Conservation (phyloP, 1,139 yeast species). For the Protomyces arabidopsidicola region DNA sequence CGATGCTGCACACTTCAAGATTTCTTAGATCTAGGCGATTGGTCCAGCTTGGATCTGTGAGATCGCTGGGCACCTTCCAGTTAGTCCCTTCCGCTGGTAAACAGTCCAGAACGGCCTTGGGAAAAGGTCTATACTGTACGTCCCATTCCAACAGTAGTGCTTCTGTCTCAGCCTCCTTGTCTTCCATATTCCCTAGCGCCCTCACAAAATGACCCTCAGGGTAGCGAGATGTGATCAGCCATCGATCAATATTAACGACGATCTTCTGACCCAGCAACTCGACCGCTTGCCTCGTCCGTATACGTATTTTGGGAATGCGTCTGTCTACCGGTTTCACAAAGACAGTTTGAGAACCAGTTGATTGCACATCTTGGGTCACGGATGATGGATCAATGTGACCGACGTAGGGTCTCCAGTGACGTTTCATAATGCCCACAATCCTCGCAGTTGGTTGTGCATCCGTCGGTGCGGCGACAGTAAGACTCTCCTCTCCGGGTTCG, state of each 20-base stretch:
- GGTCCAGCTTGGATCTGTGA: slow-evolving; percentile 53
- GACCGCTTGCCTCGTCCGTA: slow-evolving; percentile 77
- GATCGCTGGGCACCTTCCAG: slow-evolving; percentile 74
- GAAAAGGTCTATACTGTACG: slow-evolving; percentile 92
- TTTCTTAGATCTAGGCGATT: slow-evolving; percentile 82
- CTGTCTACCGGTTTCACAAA: slow-evolving; percentile 86
- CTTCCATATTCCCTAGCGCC: slow-evolving; percentile 81
- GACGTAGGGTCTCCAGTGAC: slow-evolving; percentile 95
- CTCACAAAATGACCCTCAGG: slow-evolving; percentile 96
- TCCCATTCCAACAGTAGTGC: slow-evolving; percentile 90
- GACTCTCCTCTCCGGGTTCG: slow-evolving; percentile 48
- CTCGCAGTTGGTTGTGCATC: slow-evolving; percentile 78
- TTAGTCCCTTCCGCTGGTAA: slow-evolving; percentile 87
- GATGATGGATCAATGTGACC: slow-evolving; percentile 88
- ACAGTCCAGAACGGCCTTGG: slow-evolving; percentile 86
- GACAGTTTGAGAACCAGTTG: slow-evolving; percentile 61
- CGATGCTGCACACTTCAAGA: slow-evolving; percentile 86
- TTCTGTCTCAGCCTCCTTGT: slow-evolving; percentile 93
- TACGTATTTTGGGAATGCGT: slow-evolving; percentile 79
- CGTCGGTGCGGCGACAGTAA: slow-evolving; percentile 48
- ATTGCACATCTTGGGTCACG: slow-evolving; percentile 40
- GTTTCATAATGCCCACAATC: slow-evolving; percentile 78
- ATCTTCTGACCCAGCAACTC: slow-evolving; percentile 82
- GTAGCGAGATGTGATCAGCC: slow-evolving; percentile 78
- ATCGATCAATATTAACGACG: slow-evolving; percentile 84